Base-by-base conservation (phyloP, 257 asterid genomes). In the Rauvolfia tetraphylla region DNA sequence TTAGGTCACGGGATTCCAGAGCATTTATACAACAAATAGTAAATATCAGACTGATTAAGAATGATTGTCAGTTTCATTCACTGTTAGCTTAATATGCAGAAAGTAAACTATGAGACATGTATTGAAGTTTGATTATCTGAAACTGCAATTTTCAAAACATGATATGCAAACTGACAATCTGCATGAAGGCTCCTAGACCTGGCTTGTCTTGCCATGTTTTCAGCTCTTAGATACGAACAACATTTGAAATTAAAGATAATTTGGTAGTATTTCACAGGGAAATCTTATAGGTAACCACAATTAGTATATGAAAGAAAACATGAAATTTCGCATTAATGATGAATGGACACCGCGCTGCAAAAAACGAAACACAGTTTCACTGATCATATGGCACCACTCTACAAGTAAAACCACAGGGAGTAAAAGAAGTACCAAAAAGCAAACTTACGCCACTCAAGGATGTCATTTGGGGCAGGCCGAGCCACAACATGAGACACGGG, bases 381-480 rank as follows among this genome's bases (percentile, higher is more conserved):
- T n/a, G n/a, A n/a, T 10, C 10, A 38, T 23, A 41, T 13, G 11
- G 36, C 20, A 71, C 23, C n/a, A 14, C 39, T 76, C 25, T 4
- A 18, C 2, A 6, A 14, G 54, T 23, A 59, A 39, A 33, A 46
- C 49, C 29, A 42, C 22, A 49, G 48, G 34, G 31, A 65, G 7
- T 7, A 29, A 72, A 68, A 44, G 69, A 8, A 71, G 33, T 27
- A 34, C 29, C 59, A 73, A 49, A 68, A 65, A 48, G 80, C 80
- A 65, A 84, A 87, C 99, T 88, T 90, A 93, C 98, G 97, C 98
- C 99, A 95, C 82, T 93, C 99, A 73, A 95, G 98, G 81, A 95
- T 95, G 90, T 95, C 91, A 70, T 89, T 95, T 62, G 95, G 97
- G 72, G 85, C 83, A 85, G 99, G 99, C 39, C 97, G 96, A 77